phyloP scores from a whole-genome alignment of 805 yeast species.

The Candida methanosorbosa region DNA sequence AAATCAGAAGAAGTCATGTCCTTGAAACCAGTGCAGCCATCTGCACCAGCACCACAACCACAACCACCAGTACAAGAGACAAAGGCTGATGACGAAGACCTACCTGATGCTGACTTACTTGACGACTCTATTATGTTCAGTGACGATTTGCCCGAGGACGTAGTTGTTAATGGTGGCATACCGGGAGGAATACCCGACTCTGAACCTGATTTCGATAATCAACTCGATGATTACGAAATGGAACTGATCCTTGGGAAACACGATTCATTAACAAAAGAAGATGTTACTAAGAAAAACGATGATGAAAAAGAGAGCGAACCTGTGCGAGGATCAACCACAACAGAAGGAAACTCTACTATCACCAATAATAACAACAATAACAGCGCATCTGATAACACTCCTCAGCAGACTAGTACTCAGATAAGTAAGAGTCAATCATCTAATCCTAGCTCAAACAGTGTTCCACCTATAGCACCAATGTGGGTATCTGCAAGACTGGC shows the following conservation, averaged over 20 bases:
- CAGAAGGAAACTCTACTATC: too few relatives aligned
- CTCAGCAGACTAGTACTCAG: background rate
- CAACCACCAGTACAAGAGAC: background rate
- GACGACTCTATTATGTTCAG: conserved; percentile 50
- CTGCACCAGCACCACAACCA: background rate
- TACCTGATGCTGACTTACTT: background rate
- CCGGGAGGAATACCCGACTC: conserved; percentile 16
- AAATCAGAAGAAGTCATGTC: background rate
- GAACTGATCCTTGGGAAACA: conserved; percentile 8
- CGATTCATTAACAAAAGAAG: background rate
- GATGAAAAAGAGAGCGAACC: background rate
- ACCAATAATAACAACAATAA: background rate
- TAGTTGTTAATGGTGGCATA: conserved; percentile 1
- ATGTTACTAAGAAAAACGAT: background rate
- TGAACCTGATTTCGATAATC: conserved; percentile 19
- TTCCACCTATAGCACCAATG: too few relatives aligned
- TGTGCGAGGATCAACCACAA: too few relatives aligned
- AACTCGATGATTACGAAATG: conserved; percentile 21
- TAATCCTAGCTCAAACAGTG: too few relatives aligned
- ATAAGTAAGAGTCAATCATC: too few relatives aligned
- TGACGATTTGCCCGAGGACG: conserved; percentile 31
- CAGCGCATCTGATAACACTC: background rate
- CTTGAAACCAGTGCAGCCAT: background rate
- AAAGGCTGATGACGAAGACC: background rate
- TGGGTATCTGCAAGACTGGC: conserved; percentile 54